phyloP scores from a whole-genome alignment of 306 rosid species.

The Castanospermum australe region DNA sequence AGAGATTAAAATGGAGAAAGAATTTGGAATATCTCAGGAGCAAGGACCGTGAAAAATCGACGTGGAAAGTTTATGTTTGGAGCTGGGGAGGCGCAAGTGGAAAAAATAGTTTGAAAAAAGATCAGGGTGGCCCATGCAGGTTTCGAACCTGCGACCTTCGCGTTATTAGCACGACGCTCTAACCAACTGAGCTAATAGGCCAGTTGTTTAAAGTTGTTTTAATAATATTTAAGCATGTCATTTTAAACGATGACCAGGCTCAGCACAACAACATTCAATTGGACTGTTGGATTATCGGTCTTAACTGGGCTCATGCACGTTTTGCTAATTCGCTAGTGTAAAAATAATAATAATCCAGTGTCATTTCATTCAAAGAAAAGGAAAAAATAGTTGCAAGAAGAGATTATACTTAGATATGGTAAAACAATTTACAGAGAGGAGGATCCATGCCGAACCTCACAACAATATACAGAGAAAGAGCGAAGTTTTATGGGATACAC shows the following conservation, averaged over 20 bases:
- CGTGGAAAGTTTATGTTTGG: too few relatives aligned
- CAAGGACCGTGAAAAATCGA: too few relatives aligned
- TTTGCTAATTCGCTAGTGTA: neutral
- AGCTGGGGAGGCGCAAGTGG: too few relatives aligned
- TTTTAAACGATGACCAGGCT: too few relatives aligned
- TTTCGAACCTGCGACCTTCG: conserved; percentile 50
- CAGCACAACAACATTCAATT: neutral
- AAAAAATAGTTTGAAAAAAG: too few relatives aligned
- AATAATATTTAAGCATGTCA: too few relatives aligned
- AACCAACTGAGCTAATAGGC: conserved; percentile 54
- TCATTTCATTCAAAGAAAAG: neutral
- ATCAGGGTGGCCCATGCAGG: conserved; percentile 36
- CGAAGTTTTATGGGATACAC: neutral
- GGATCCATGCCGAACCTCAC: neutral
- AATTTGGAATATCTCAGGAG: too few relatives aligned
- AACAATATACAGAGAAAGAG: too few relatives aligned
- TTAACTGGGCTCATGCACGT: neutral
- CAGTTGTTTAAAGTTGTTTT: neutral
- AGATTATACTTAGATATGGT: neutral
- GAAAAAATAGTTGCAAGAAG: neutral
- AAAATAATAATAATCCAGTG: neutral
- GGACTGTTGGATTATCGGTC: neutral
- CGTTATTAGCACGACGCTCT: conserved; percentile 56
- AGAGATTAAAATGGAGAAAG: too few relatives aligned
- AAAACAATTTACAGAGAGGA: too few relatives aligned